phyloP scores from a whole-genome alignment of 495 filamentous ascomycete genomes.

The Copromyces sp. region DNA sequence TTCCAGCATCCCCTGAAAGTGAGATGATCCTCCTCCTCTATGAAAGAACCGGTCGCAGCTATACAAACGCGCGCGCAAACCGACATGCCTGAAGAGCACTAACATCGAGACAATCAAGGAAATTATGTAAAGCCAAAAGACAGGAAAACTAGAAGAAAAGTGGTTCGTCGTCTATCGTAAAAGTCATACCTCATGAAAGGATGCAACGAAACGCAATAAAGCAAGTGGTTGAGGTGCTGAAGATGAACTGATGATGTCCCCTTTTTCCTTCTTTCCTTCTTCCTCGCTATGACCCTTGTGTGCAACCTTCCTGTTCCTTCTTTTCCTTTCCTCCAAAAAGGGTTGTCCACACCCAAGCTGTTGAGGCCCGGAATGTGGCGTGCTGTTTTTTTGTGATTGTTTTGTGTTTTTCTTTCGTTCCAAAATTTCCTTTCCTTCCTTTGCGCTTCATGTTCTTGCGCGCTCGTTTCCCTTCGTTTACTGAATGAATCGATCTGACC shows the following conservation, averaged over 20 bases:
- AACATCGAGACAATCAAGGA: too few species aligned
- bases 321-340: neutral
- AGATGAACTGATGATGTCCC: neutral
- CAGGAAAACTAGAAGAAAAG: too few species aligned
- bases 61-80: neutral
- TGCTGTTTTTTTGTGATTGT: neutral
- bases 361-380: neutral
- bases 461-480: neutral
- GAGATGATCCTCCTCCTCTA: neutral
- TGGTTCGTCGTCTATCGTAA: neutral
- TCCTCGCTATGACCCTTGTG: neutral
- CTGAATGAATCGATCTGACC: neutral
- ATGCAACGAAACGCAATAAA: neutral
- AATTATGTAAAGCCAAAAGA: too few species aligned
- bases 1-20: neutral
- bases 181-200: neutral
- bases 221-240: neutral
- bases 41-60: neutral
- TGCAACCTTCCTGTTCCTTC: neutral
- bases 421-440: too few species aligned
- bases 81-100: neutral
- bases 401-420: neutral
- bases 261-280: neutral
- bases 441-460: neutral
- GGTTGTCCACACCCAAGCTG: neutral